Conservation (phyloP, 495 filamentous ascomycete species). For the Opeltia flavorubescens region DNA sequence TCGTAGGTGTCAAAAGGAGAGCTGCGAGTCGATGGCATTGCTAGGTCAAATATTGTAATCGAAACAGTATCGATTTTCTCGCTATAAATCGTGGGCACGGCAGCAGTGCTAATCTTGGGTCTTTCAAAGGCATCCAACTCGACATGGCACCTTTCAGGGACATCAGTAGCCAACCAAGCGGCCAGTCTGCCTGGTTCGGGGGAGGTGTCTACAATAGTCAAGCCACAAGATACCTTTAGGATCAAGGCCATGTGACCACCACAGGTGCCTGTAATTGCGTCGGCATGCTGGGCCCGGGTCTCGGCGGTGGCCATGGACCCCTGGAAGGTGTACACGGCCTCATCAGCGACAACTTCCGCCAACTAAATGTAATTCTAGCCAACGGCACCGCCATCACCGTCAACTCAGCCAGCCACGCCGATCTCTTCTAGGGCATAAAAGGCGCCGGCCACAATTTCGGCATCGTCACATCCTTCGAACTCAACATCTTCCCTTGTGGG, state of each 20-base stretch:
- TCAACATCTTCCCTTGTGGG: slow-evolving; percentile 2
- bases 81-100: slow-evolving; percentile 36
- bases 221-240: background rate
- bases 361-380: slow-evolving; percentile 9
- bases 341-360: slow-evolving; percentile 9
- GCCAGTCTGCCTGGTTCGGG: slow-evolving; percentile 34
- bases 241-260: background rate
- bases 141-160: slow-evolving; percentile 26
- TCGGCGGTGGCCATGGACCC: slow-evolving; percentile 13
- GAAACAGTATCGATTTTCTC: slow-evolving; percentile 34
- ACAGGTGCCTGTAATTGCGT: slow-evolving; percentile 6
- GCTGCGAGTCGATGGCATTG: background rate
- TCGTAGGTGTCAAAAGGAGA: background rate
- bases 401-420: slow-evolving; percentile 4
- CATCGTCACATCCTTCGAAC: slow-evolving; percentile 9
- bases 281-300: slow-evolving; percentile 11
- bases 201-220: slow-evolving; percentile 28
- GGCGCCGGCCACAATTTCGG: slow-evolving; percentile 17
- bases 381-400: slow-evolving; percentile 8
- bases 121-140: slow-evolving; percentile 38
- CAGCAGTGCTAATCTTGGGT: slow-evolving; percentile 21
- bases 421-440: slow-evolving; percentile 14
- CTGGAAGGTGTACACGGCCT: slow-evolving; percentile 9
- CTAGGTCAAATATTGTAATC: slow-evolving; percentile 33
- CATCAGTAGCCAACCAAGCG: slow-evolving; percentile 27